These are phyloP conservation scores for Adiantum capillusveneris DNA, from an alignment of 75 land plant species.

Conservation along the genomic window DNA sequence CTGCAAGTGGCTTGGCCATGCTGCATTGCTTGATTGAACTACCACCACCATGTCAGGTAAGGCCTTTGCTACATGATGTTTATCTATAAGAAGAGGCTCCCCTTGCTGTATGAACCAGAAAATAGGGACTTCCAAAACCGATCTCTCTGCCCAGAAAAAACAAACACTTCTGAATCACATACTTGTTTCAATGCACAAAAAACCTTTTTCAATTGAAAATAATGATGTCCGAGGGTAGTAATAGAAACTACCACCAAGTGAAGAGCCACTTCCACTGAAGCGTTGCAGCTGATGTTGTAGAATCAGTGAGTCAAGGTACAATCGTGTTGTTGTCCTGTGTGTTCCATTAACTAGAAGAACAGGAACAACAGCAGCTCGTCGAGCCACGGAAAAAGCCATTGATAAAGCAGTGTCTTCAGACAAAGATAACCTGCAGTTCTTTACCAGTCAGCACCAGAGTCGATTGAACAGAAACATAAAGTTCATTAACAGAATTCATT, in stretches of 20 bases:
- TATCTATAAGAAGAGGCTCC: slow-evolving; percentile 84
- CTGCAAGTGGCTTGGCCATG: slow-evolving; percentile 95
- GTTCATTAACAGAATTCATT: too few species aligned
- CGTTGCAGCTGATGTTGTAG: slow-evolving; percentile 86
- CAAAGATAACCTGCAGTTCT: slow-evolving; percentile 49
- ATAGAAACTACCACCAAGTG: too few species aligned
- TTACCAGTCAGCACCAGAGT: background rate
- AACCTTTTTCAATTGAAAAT: too few species aligned
- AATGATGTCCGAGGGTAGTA: too few species aligned
- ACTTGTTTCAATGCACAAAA: too few species aligned
- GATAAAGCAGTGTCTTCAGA: slow-evolving; percentile 95
- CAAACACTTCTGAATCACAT: background rate
- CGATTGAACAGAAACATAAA: too few species aligned
- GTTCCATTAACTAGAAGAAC: slow-evolving; percentile 89
- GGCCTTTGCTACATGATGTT: slow-evolving; percentile 89
- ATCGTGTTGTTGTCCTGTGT: slow-evolving; percentile 59
- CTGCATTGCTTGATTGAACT: slow-evolving; percentile 65
- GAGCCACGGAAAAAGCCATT: slow-evolving; percentile 93
- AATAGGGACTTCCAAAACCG: slow-evolving; percentile 84
- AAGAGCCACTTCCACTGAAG: slow-evolving; percentile 48
- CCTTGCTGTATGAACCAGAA: slow-evolving; percentile 86
- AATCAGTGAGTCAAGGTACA: slow-evolving; percentile 93
- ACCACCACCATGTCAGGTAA: slow-evolving; percentile 95
- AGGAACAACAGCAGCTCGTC: slow-evolving; percentile 92
- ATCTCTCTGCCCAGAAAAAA: slow-evolving; percentile 18